Evolutionary conservation across 345 rosid species (phyloP), one percentile per base, ranked within the genome.

Genomic region (Sisymbrium irio): DNA sequence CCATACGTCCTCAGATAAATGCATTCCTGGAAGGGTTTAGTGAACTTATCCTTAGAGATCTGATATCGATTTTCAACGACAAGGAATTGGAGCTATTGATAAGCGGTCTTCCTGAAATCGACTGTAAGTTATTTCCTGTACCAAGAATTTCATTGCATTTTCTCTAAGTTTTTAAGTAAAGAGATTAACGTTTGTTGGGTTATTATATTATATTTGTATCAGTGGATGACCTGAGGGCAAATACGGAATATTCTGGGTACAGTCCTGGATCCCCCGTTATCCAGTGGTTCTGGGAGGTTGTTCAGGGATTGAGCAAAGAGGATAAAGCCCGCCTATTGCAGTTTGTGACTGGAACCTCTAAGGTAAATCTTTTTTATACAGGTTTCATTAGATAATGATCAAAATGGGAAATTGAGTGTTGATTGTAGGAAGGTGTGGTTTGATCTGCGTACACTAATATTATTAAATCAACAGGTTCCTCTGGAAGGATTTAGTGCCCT

Each of bases 211-310:
- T 73, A 54, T n/a, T n/a, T 65, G 22, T 83, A 53, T 22, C 81
- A 94, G 98, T 94, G 91, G 97, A 91, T 65, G 97, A 94, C 78
- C 79, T 94, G 93, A 88, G 93, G 81, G 90, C 83, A 33, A 94
- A 91, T 77, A 88, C 98, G 0, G 96, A 91, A 85, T 94, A 94
- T 69, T 89, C 97, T 9, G 98, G 97, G 14, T 91, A 91, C 69
- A 94, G 95, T 77, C 85, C 89, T 62, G 97, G 89, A 67, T 91
- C 97, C 55, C 91, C 91, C n/a, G 84, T 87, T 64, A 88, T 91
- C 69, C 99, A 89, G 72, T 94, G 99, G 99, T 94, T 94, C 83
- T 94, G 97, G 99, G 99, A 94, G 82, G 97, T 87, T 62, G 99
- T 81, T 79, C 97, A 91, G 67, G 95, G 88, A 69, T 87, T 94